A percentile compares a stretch with the other conserved stretches of the same genome.
Conservation (phyloP, 305 asterid species). For the Solanum hybrid region DNA sequence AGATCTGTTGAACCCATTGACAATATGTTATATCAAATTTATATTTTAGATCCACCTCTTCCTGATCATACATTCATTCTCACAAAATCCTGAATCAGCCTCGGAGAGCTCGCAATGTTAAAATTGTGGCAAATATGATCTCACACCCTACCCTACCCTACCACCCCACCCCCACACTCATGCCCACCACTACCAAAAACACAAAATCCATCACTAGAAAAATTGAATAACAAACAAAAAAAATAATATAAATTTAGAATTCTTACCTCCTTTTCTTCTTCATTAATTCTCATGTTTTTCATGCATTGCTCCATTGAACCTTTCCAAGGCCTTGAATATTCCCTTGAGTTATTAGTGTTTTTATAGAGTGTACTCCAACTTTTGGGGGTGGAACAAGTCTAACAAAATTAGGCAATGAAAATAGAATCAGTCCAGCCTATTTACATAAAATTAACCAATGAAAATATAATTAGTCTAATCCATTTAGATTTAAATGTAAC, state of each 20-base stretch:
- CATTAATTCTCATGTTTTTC: not conserved
- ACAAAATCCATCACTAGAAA: not conserved
- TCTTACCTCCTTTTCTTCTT: conserved; percentile 11
- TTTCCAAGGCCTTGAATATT: not conserved
- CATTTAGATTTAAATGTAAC: not conserved
- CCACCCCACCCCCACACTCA: not conserved
- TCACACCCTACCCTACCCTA: not conserved
- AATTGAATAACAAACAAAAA: not conserved
- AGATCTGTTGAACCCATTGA: not conserved
- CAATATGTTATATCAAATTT: not conserved
- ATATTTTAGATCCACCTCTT: not conserved
- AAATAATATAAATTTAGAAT: not conserved
- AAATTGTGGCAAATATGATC: not conserved
- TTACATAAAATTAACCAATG: not conserved
- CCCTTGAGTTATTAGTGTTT: not conserved
- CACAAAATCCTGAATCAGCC: not conserved
- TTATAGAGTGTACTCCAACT: not conserved
- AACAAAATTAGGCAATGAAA: not conserved
- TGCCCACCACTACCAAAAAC: not conserved
- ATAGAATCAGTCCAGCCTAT: not conserved
- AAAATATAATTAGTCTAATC: not conserved
- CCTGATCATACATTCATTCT: not conserved
- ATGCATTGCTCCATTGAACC: not conserved
- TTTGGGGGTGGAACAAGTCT: not conserved
- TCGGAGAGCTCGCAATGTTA: not conserved